These are phyloP conservation scores for Agroathelia rolfsii DNA, from an alignment of 1,284 basidiomycete species.

Conservation along the genomic window DNA sequence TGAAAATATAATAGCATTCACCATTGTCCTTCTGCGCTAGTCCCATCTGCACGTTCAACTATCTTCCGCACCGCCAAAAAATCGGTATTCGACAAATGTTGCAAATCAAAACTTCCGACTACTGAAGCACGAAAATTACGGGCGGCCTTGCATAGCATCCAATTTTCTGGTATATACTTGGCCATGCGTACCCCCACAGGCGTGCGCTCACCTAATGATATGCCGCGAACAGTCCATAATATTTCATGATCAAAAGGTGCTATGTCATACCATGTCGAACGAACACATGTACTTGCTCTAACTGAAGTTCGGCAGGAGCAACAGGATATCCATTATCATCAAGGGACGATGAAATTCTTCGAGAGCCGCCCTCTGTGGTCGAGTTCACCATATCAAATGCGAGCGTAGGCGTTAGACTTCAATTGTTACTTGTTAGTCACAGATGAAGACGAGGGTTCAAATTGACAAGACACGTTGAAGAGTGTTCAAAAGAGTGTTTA, in stretches of 20 bases:
- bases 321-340: constrained; percentile 52
- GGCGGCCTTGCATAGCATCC: constrained; percentile 58
- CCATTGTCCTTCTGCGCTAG: constrained; percentile 50
- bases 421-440: too few species aligned
- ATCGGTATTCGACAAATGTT: constrained; percentile 14
- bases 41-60: constrained; percentile 50
- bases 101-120: constrained; percentile 18
- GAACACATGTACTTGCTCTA: constrained; percentile 68
- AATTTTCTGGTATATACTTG: constrained; percentile 56
- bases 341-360: too few species aligned
- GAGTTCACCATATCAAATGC: too few species aligned
- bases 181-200: constrained; percentile 60
- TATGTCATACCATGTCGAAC: constrained; percentile 68
- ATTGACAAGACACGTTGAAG: too few species aligned
- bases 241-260: too few species aligned
- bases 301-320: constrained; percentile 42
- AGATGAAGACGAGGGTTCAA: too few species aligned
- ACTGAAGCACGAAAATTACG: constrained; percentile 44
- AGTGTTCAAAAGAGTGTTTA: too few species aligned
- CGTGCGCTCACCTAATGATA: constrained; percentile 52
- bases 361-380: too few species aligned
- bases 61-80: constrained; percentile 30
- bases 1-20: too few species aligned
- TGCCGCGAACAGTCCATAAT: constrained; percentile 1
- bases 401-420: too few species aligned